Evolutionary conservation across 306 rosid genomes (phyloP), one percentile per base, ranked within the genome.

Genomic region (Begonia peltatifolia): DNA sequence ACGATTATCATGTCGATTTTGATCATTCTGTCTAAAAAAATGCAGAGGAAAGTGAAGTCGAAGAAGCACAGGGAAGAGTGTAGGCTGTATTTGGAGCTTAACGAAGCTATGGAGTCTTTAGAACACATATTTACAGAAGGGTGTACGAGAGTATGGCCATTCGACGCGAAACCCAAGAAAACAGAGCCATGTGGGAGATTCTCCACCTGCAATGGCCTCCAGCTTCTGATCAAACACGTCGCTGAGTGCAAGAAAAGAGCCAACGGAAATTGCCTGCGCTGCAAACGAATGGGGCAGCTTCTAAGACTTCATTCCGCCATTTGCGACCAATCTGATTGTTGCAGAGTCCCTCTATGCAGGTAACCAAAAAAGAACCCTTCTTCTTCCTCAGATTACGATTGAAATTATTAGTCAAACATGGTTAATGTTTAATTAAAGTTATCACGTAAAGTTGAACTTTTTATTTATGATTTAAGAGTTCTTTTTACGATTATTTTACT

Each of bases 291-390:
- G 99, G 86, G 94, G 95, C 99, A 90, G 72, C 77, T 90, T 43
- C 84, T 90, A 3, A 59, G 83, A 18, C 83, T 90, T 8, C 99
- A 90, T 60, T 77, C 95, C 0, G 79, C 79, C 18, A 65, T 81
- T 51, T 90, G 99, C 50, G 79, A 83, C 6, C 76, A 70, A 1
- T 12, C 77, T 8, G 89, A 84, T 41, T 75, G 80, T 17, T 90
- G 99, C 84, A 77, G 69, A 59, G 99, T 90, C 55, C 95, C 99
- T 58, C 94, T 90, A 6, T 90, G 99, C 93, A 79, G 95, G 84
- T 85, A 63, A 52, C n/a, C n/a, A 12, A 43, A 54, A 47, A 15
- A 14, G 16, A 12, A 8, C 11, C 16, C 44, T 25, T 7, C 25
- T 11, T 15, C 13, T 49, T 11, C 11, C 12, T 30, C 38, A 30